phyloP scores from a whole-genome alignment of 2,329 filamentous ascomycete species.

The Amauroascus verrucosus region DNA sequence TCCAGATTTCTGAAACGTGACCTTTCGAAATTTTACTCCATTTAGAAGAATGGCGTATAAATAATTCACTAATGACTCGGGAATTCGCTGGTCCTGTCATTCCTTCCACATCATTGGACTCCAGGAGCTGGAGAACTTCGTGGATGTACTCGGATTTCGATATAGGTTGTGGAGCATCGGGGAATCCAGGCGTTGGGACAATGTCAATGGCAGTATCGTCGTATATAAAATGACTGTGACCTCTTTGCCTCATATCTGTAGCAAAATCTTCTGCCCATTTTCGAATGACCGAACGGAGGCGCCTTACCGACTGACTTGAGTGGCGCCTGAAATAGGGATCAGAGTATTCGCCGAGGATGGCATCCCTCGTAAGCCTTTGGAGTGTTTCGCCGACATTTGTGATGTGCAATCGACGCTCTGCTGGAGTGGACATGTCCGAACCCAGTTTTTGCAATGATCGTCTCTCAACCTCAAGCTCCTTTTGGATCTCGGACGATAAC shows the following conservation, averaged over 20 bases:
- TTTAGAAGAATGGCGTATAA: slow-evolving; percentile 30
- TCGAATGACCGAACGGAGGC: slow-evolving; percentile 19
- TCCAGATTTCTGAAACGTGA: slow-evolving; percentile 18
- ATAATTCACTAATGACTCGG: slow-evolving; percentile 32
- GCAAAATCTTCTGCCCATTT: slow-evolving; percentile 20
- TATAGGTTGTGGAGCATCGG: slow-evolving; percentile 16
- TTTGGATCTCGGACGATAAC: slow-evolving; percentile 30
- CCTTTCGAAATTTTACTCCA: slow-evolving; percentile 27
- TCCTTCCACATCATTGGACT: slow-evolving; percentile 22
- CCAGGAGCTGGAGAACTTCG: slow-evolving; percentile 13
- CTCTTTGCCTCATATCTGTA: slow-evolving; percentile 17
- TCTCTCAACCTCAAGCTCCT: slow-evolving; percentile 28
- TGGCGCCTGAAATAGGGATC: slow-evolving; percentile 19
- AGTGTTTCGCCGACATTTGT: slow-evolving; percentile 18
- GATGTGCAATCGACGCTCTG: slow-evolving; percentile 18
- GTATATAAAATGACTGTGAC: slow-evolving; percentile 20
- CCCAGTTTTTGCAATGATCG: slow-evolving; percentile 21
- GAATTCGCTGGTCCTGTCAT: slow-evolving; percentile 34
- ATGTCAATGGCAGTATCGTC: slow-evolving; percentile 6
- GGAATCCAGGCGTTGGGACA: slow-evolving; percentile 4
- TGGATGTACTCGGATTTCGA: slow-evolving; percentile 15
- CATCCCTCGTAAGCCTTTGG: slow-evolving; percentile 20
- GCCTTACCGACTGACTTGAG: slow-evolving; percentile 13
- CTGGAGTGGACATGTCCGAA: slow-evolving; percentile 17
- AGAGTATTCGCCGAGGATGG: slow-evolving; percentile 19